Conservation (phyloP, 768 basidiomycete genomes). For the Strobilomyces echinocephalus region DNA sequence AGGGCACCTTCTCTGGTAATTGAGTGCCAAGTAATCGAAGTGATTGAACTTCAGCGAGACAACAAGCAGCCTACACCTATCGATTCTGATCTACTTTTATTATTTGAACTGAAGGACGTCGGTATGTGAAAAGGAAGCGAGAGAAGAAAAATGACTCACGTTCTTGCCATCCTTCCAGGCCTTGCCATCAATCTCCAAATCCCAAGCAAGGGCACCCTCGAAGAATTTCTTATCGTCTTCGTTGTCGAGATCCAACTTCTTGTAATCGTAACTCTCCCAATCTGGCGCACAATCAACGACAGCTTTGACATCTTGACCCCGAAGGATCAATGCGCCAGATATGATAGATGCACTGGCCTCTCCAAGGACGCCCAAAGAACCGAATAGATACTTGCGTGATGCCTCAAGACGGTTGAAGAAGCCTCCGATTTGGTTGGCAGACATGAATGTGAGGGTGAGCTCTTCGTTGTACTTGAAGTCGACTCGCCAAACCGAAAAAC, state of each 20-base stretch:
- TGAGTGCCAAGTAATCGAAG: not conserved
- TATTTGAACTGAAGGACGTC: constrained; percentile 21
- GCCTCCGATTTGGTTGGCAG: constrained; percentile 86
- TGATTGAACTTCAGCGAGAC: not conserved
- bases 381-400: constrained; percentile 95
- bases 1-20: not conserved
- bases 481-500: constrained; percentile 87
- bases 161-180: constrained; percentile 89
- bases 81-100: constrained; percentile 11
- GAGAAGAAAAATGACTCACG: constrained; percentile 45
- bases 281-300: constrained; percentile 83
- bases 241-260: constrained; percentile 68
- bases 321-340: constrained; percentile 74
- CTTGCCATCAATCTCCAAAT: constrained; percentile 83
- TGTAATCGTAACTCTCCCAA: constrained; percentile 85
- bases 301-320: constrained; percentile 69
- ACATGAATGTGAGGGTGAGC: constrained; percentile 91
- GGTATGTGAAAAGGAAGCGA: not conserved
- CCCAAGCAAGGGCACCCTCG: constrained; percentile 91
- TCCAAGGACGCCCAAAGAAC: constrained; percentile 88
- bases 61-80: constrained; percentile 21
- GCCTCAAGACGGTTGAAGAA: constrained; percentile 99
- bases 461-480: constrained; percentile 98
- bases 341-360: constrained; percentile 72
- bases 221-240: constrained; percentile 83